Evolutionary conservation across 2,329 filamentous ascomycete genomes (phyloP).

Genomic region (Fonsecaea pugnacius): DNA sequence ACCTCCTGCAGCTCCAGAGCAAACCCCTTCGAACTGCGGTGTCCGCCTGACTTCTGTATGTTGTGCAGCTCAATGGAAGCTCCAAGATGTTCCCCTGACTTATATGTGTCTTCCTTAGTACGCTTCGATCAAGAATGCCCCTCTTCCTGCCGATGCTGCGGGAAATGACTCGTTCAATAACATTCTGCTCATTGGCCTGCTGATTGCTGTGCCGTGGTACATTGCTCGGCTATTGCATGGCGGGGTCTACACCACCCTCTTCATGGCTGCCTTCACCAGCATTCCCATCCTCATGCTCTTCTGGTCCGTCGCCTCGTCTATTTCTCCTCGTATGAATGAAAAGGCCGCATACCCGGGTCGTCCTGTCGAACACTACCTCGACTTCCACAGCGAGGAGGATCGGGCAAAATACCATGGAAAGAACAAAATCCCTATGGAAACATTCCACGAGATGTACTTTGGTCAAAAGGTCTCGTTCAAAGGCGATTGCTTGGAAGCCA

Average conservation of each 20-base stretch:
- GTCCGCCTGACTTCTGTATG: conserved; percentile 66
- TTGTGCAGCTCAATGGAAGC: conserved; percentile 24
- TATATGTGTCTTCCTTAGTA: conserved; percentile 59
- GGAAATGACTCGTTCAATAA: conserved; percentile 89
- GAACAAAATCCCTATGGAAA: conserved; percentile 73
- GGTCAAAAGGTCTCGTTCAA: conserved; percentile 94
- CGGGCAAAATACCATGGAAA: conserved; percentile 54
- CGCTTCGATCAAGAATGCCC: conserved; percentile 88
- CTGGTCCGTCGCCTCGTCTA: conserved; percentile 78
- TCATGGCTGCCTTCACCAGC: conserved; percentile 78
- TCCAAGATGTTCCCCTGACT: neutral
- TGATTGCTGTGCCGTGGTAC: conserved; percentile 76
- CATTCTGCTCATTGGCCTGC: conserved; percentile 69
- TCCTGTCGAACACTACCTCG: conserved; percentile 82
- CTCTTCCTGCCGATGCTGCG: conserved; percentile 85
- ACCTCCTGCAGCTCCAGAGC: conserved; percentile 59
- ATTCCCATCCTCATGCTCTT: conserved; percentile 79
- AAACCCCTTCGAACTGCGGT: conserved; percentile 61
- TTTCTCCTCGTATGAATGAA: conserved; percentile 88
- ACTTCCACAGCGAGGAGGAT: conserved; percentile 54
- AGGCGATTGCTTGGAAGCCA: conserved; percentile 81
- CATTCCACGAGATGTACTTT: conserved; percentile 98
- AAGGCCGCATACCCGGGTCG: conserved; percentile 85
- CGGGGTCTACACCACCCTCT: conserved; percentile 82
- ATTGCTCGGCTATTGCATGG: conserved; percentile 81